phyloP scores from a whole-genome alignment of 305 asterid species.

The Fraxinus albicans region DNA sequence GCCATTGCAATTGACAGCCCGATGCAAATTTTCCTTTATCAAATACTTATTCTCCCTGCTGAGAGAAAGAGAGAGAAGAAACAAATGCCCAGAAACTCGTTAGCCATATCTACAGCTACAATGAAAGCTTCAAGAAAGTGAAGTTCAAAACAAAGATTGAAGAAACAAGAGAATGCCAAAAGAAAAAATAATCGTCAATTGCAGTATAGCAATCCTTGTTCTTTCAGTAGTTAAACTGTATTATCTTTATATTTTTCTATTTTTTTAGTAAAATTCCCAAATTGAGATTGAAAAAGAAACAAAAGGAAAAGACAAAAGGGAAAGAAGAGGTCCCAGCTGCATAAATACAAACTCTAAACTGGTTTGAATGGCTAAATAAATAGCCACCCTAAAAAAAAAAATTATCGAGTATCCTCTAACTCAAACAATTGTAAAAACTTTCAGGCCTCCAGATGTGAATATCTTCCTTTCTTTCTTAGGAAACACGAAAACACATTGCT shows the following conservation, averaged over 20 bases:
- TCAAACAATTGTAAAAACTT: not conserved
- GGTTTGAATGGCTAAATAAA: not conserved
- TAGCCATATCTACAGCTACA: not conserved
- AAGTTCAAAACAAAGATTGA: not conserved
- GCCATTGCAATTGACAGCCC: constrained; percentile 43
- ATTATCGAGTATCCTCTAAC: not conserved
- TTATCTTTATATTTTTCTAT: not conserved
- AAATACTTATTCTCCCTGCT: constrained; percentile 10
- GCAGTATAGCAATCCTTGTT: not conserved
- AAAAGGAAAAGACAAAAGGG: not conserved
- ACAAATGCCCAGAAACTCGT: not conserved
- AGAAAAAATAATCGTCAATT: not conserved
- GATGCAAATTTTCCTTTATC: constrained; percentile 3
- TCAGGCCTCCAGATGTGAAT: not conserved
- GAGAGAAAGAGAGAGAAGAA: not conserved
- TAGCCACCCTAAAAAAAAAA: not conserved
- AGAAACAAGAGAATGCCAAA: not conserved
- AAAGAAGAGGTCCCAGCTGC: not conserved
- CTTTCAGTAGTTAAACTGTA: not conserved
- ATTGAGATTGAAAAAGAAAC: not conserved
- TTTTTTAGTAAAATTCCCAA: not conserved
- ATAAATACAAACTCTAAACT: not conserved
- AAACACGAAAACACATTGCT: not conserved
- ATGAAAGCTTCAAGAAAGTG: not conserved
- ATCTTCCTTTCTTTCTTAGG: not conserved